Conservation (phyloP, 768 basidiomycete species). For the Tephrocybe sp. region DNA sequence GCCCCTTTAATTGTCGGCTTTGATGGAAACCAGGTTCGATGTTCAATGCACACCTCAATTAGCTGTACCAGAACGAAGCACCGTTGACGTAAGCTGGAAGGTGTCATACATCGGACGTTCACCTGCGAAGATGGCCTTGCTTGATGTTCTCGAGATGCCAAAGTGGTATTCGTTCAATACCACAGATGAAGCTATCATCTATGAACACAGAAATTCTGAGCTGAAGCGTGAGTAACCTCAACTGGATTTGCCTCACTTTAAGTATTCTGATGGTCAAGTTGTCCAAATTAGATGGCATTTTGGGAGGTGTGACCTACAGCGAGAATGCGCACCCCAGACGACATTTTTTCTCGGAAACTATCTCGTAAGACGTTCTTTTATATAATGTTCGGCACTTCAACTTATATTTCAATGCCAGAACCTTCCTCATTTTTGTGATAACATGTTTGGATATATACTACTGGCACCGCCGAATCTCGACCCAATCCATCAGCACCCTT, state of each 20-base stretch:
- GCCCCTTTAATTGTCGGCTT: not conserved
- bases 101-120: constrained; percentile 25
- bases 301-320: constrained; percentile 21
- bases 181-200: constrained; percentile 16
- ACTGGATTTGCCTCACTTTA: not conserved
- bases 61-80: constrained; percentile 6
- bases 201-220: constrained; percentile 21
- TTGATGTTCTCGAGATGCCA: constrained; percentile 12
- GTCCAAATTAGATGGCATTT: constrained; percentile 20
- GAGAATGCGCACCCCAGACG: constrained; percentile 27
- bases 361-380: constrained; percentile 8
- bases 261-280: not conserved
- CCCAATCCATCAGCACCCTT: constrained; percentile 25
- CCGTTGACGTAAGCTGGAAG: constrained; percentile 29
- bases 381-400: not conserved
- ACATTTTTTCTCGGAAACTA: not conserved
- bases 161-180: constrained; percentile 19
- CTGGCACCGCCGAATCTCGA: constrained; percentile 30
- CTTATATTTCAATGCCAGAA: not conserved
- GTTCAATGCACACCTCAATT: too few relatives aligned
- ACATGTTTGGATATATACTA: constrained; percentile 19
- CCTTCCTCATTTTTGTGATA: not conserved
- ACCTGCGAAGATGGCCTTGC: constrained; percentile 19
- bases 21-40: too few relatives aligned
- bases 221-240: constrained; percentile 18